phyloP scores from a whole-genome alignment of 2,329 filamentous ascomycete genomes.

The Aspergillus sp. region DNA sequence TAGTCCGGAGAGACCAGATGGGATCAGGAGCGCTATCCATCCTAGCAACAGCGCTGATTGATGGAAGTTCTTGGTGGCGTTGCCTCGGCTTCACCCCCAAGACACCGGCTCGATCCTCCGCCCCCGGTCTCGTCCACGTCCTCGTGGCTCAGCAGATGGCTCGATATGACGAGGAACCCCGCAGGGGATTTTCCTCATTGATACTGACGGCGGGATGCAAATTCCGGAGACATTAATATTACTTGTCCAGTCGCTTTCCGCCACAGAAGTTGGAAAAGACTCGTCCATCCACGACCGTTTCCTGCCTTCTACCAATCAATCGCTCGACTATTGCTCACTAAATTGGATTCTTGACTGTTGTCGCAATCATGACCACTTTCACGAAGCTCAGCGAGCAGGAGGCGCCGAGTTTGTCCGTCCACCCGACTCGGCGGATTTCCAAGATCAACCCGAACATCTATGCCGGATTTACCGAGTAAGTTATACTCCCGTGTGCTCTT shows the following conservation, averaged over 20 bases:
- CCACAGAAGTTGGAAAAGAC: conserved; percentile 7
- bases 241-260: conserved; percentile 14
- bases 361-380: conserved; percentile 65
- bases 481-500: background rate
- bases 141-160: conserved; percentile 3
- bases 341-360: background rate
- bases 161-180: conserved; percentile 18
- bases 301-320: conserved; percentile 8
- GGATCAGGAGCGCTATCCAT: conserved; percentile 4
- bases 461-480: conserved; percentile 79
- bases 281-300: background rate
- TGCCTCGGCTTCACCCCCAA: conserved; percentile 15
- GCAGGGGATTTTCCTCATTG: conserved; percentile 33
- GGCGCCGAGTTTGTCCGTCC: conserved; percentile 63
- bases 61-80: conserved; percentile 19
- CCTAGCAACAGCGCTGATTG: conserved; percentile 17
- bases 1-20: conserved; percentile 1
- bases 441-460: conserved; percentile 80
- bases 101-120: conserved; percentile 9
- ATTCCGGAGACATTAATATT: conserved; percentile 19
- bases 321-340: background rate
- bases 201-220: conserved; percentile 11
- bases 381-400: conserved; percentile 64
- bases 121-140: background rate
- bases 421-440: conserved; percentile 64